phyloP scores from a whole-genome alignment of 75 land plant genomes.

The Pseudotsuga menziesii region DNA sequence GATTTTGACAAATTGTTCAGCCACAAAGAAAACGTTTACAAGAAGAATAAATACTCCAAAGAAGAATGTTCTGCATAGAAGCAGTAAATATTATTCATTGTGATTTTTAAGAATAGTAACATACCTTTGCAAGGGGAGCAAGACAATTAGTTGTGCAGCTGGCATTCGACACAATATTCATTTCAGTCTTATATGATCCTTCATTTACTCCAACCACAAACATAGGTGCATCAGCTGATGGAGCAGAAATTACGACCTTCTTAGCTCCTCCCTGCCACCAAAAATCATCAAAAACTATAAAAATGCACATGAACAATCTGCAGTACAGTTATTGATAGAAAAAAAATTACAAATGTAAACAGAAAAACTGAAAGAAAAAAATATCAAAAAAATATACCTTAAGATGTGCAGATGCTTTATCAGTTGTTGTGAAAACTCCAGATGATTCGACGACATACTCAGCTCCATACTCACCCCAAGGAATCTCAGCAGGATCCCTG shows the following conservation, averaged over 20 bases:
- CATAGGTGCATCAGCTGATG: constrained; percentile 99
- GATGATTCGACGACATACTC: constrained; percentile 97
- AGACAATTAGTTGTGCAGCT: constrained; percentile 98
- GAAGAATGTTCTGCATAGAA: background rate
- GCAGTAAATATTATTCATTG: background rate
- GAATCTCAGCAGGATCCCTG: constrained; percentile 95
- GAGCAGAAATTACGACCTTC: constrained; percentile 96
- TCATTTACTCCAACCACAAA: constrained; percentile 96
- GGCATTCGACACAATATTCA: constrained; percentile 95
- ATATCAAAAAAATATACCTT: constrained; percentile 35
- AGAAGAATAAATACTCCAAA: background rate
- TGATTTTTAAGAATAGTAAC: background rate
- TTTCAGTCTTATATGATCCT: constrained; percentile 59
- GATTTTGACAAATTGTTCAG: background rate
- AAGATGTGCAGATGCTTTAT: constrained; percentile 75
- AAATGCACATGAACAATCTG: background rate
- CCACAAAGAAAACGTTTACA: background rate
- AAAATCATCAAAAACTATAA: background rate
- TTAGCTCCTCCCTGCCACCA: constrained; percentile 86
- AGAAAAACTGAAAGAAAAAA: background rate
- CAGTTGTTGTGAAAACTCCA: constrained; percentile 83
- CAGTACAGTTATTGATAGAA: too few species aligned
- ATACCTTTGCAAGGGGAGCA: constrained; percentile 97
- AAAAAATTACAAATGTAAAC: background rate
- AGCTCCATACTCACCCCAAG: constrained; percentile 83